phyloP scores from a whole-genome alignment of 106 monocot species.

The Cymbidium sinense region DNA sequence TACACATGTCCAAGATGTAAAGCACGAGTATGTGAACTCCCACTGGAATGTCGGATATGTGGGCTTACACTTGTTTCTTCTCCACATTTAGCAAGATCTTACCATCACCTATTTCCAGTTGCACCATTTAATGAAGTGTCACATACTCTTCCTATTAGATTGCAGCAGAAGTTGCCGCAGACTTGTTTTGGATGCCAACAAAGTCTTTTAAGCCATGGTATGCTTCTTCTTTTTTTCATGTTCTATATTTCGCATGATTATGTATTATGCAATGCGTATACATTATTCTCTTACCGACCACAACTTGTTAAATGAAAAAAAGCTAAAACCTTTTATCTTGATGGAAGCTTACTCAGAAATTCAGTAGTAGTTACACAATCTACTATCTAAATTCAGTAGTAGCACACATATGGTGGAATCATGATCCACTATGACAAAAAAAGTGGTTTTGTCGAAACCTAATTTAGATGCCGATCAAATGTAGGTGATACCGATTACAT shows the following conservation, averaged over 20 bases:
- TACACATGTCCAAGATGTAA: constrained; percentile 96
- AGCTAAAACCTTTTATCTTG: neutral
- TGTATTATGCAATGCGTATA: no score
- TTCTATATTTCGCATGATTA: neutral
- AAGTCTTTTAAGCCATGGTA: constrained; percentile 63
- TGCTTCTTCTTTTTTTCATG: constrained; percentile 3
- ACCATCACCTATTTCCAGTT: constrained; percentile 97
- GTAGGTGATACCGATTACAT: no score
- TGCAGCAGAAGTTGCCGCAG: constrained; percentile 46
- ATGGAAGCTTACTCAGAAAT: neutral
- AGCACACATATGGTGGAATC: no score
- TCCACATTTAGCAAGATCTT: constrained; percentile 94
- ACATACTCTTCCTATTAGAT: constrained; percentile 22
- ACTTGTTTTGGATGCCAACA: constrained; percentile 89
- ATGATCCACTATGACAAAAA: no score
- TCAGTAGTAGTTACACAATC: neutral
- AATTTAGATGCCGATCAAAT: no score
- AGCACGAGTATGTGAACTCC: constrained; percentile 85
- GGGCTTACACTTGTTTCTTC: constrained; percentile 96
- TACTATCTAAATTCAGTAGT: neutral
- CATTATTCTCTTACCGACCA: no score
- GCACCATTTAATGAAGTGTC: constrained; percentile 74
- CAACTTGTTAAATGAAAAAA: neutral
- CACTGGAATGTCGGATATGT: constrained; percentile 81
- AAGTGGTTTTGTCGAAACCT: no score